Evolutionary conservation across 768 basidiomycete genomes (phyloP).

Genomic region (Pisolithus sp.): DNA sequence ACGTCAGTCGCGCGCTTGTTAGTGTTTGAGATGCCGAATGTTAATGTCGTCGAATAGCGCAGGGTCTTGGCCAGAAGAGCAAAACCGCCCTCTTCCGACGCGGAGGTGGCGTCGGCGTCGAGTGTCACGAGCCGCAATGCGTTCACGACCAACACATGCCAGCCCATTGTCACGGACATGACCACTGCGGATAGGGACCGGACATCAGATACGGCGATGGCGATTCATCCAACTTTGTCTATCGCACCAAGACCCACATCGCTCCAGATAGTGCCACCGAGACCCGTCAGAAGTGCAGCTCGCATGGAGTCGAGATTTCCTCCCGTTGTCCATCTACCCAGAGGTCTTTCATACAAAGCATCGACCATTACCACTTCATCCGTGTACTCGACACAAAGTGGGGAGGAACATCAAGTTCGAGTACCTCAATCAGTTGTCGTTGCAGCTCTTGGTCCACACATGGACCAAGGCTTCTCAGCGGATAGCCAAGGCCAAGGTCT

Average conservation of each 20-base stretch:
- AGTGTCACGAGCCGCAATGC: not conserved
- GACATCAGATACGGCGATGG: not conserved
- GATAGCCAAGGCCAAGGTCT: not conserved
- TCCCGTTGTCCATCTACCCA: not conserved
- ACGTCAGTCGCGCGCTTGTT: not conserved
- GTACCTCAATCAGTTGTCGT: constrained; percentile 29
- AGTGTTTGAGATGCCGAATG: not conserved
- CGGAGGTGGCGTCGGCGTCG: not conserved
- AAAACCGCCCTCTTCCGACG: not conserved
- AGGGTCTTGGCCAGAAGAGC: not conserved
- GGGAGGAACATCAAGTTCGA: constrained; percentile 29
- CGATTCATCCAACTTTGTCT: not conserved
- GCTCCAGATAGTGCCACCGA: not conserved
- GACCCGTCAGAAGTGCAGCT: not conserved
- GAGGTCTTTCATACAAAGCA: constrained; percentile 10
- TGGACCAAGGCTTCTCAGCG: constrained; percentile 10
- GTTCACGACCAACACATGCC: not conserved
- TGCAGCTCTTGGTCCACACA: constrained; percentile 30
- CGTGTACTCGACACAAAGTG: constrained; percentile 33
- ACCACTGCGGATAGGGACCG: not conserved
- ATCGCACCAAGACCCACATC: not conserved
- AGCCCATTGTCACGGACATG: not conserved
- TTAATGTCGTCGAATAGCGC: not conserved
- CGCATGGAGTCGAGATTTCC: not conserved
- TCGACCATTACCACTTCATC: constrained; percentile 31